Percentiles rank a stretch among this genome's conserved stretches.
phyloP scores from a whole-genome alignment of 2,329 filamentous ascomycete species.

The Alternaria viburni region DNA sequence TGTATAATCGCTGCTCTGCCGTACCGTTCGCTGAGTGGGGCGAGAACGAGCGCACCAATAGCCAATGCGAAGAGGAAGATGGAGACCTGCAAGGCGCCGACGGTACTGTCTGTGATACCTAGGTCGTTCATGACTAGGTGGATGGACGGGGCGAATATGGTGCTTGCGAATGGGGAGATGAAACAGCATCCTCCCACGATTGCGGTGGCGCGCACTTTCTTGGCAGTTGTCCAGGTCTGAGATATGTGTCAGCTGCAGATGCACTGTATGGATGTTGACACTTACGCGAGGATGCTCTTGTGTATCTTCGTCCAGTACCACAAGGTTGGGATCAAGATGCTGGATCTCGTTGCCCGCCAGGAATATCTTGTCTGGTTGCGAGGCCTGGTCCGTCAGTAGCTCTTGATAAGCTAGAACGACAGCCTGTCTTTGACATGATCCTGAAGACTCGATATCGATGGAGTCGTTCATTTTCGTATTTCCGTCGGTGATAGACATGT shows the following conservation, averaged over 20 bases:
- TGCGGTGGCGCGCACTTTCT: conserved; percentile 11
- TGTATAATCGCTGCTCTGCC: conserved; percentile 32
- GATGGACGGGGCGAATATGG: conserved; percentile 39
- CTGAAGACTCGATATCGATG: background rate
- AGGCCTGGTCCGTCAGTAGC: background rate
- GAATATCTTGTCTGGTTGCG: background rate
- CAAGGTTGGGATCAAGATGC: background rate
- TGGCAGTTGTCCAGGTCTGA: conserved; percentile 10
- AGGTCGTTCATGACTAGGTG: conserved; percentile 25
- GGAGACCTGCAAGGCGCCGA: conserved; percentile 31
- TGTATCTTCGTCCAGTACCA: background rate
- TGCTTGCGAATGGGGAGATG: conserved; percentile 17
- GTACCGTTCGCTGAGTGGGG: conserved; percentile 35
- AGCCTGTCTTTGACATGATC: background rate
- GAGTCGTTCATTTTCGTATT: background rate
- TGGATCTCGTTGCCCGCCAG: background rate
- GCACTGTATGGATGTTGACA: background rate
- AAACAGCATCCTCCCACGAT: conserved; percentile 13
- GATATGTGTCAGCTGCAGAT: background rate
- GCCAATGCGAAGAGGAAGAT: conserved; percentile 42
- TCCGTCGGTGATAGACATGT: background rate
- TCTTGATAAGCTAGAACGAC: background rate
- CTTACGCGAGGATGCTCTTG: background rate
- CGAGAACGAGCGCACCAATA: conserved; percentile 38
- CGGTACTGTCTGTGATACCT: conserved; percentile 22